Evolutionary conservation across 202 grass and related monocot species (phyloP).

Genomic region (Miscanthus sacchariflorus): DNA sequence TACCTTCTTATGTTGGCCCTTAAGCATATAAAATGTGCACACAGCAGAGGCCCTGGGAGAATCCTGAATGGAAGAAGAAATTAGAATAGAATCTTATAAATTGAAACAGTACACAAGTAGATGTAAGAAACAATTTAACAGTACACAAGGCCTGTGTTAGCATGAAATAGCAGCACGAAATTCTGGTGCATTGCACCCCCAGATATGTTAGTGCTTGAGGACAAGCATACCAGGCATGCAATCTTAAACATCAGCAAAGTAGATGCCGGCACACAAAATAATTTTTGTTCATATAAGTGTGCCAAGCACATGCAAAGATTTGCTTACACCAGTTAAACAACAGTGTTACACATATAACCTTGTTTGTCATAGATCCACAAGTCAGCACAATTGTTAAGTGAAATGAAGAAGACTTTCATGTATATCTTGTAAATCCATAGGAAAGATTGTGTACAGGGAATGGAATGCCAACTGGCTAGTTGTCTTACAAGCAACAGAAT

Average conservation of each 20-base stretch:
- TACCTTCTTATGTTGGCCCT: constrained; percentile 95
- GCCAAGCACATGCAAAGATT: constrained; percentile 35
- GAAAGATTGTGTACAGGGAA: constrained; percentile 78
- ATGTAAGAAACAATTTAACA: constrained; percentile 47
- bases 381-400: constrained; percentile 41
- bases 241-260: constrained; percentile 48
- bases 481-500: constrained; percentile 99
- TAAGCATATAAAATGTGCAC: constrained; percentile 87
- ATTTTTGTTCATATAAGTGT: background rate
- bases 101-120: constrained; percentile 24
- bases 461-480: constrained; percentile 82
- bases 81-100: constrained; percentile 83
- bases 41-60: constrained; percentile 73
- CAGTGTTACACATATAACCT: constrained; percentile 44
- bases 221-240: constrained; percentile 48
- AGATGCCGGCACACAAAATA: constrained; percentile 37
- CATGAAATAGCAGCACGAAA: constrained; percentile 48
- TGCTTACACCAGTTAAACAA: constrained; percentile 44
- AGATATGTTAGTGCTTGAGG: constrained; percentile 48
- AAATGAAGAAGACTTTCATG: constrained; percentile 49
- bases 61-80: constrained; percentile 84
- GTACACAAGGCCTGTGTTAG: constrained; percentile 36
- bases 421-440: constrained; percentile 64
- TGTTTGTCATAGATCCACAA: constrained; percentile 35
- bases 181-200: constrained; percentile 35